Conservation (phyloP, 148 eudicot species). For the Camellia sinensis region DNA sequence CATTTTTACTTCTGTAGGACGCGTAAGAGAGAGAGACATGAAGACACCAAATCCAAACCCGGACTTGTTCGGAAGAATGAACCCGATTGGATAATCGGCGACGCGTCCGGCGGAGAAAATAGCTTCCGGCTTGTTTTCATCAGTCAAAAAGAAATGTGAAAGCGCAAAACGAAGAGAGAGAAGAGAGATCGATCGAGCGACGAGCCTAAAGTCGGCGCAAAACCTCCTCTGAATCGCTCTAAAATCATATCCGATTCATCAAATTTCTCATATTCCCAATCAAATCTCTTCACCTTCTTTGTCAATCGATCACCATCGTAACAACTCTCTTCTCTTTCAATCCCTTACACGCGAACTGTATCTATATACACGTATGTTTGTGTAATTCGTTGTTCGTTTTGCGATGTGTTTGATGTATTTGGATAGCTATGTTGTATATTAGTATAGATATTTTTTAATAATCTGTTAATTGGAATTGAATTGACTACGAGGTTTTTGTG, state of each 20-base stretch:
- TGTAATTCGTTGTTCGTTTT: not conserved
- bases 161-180: not conserved
- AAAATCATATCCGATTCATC: too few species aligned
- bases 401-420: not conserved
- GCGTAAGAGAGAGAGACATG: not conserved
- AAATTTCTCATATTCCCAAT: too few species aligned
- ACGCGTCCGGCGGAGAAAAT: not conserved
- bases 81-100: not conserved
- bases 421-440: not conserved
- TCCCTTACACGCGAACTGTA: not conserved
- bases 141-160: not conserved
- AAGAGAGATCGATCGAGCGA: too few species aligned
- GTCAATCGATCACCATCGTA: not conserved
- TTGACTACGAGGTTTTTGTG: not conserved
- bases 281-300: not conserved
- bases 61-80: slow-evolving; percentile 8
- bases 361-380: not conserved
- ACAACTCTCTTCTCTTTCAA: not conserved
- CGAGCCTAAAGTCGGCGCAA: not conserved
- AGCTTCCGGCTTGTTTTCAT: not conserved
- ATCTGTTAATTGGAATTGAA: not conserved
- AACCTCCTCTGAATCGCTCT: not conserved
- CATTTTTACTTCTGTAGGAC: too few species aligned
- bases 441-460: not conserved
- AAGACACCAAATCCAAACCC: not conserved